A percentile compares a stretch with the other conserved stretches of the same genome.
These are phyloP conservation scores for Fusarium verrucosum DNA, from an alignment of 2,329 filamentous ascomycete species.

Conservation along the genomic window DNA sequence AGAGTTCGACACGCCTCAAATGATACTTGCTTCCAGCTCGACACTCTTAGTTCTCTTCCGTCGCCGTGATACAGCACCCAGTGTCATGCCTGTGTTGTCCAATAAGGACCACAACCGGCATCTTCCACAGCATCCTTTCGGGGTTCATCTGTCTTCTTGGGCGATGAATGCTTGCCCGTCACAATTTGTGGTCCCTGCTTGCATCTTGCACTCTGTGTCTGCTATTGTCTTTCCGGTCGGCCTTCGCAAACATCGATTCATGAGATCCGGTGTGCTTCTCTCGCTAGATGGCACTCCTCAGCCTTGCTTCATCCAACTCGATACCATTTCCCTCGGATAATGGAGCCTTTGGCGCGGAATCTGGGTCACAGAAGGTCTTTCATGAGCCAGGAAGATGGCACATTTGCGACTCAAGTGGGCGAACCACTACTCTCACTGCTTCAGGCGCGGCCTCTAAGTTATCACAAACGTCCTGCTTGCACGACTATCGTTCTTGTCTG, in stretches of 20 bases:
- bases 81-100: constrained; percentile 10
- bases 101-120: constrained; percentile 3
- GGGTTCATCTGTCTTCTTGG: background rate
- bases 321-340: background rate
- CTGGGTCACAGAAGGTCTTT: no score
- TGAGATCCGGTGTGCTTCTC: background rate
- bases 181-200: no score
- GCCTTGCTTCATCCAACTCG: background rate
- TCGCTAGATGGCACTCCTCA: background rate
- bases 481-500: no score
- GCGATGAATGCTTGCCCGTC: no score
- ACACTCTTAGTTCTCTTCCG: background rate
- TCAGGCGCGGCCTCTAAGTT: no score
- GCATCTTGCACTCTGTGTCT: no score
- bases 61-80: background rate
- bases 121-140: constrained; percentile 1
- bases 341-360: background rate
- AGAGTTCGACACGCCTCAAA: background rate
- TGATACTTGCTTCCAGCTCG: background rate
- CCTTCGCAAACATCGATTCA: background rate
- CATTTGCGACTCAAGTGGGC: no score
- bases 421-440: no score
- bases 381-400: no score
- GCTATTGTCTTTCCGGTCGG: no score
- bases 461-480: no score